phyloP scores from a whole-genome alignment of 108 stramenopile species.

The Thalassiosira profunda region DNA sequence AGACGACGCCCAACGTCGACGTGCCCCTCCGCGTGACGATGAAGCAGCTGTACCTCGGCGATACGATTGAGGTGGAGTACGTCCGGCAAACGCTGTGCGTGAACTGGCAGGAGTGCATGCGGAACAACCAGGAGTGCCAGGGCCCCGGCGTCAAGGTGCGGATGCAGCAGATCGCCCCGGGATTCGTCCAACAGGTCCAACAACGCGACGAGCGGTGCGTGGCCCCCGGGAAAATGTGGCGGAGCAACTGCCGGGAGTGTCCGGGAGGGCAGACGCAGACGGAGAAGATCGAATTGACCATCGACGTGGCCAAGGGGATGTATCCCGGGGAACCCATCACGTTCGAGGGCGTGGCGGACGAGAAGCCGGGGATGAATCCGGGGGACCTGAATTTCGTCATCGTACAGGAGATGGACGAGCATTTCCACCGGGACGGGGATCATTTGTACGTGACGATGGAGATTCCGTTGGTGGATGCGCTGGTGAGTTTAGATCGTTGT shows the following conservation, averaged over 20 bases:
- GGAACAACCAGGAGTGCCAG: conserved; percentile 85
- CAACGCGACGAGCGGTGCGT: conserved; percentile 93
- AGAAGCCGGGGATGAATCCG: conserved; percentile 87
- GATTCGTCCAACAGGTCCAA: conserved; percentile 98
- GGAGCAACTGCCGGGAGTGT: conserved; percentile 83
- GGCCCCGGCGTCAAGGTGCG: conserved; percentile 90
- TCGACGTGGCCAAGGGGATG: conserved; percentile 90
- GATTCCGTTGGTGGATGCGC: conserved; percentile 90
- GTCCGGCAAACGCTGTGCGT: conserved; percentile 92
- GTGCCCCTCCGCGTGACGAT: conserved; percentile 93
- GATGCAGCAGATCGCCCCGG: conserved; percentile 97
- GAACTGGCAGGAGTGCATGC: conserved; percentile 94
- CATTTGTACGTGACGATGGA: conserved; percentile 87
- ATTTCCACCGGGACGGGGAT: conserved; percentile 86
- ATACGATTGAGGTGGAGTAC: conserved; percentile 93
- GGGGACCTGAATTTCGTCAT: conserved; percentile 87
- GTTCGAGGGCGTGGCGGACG: conserved; percentile 92
- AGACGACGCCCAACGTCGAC: conserved; percentile 91
- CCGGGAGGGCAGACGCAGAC: conserved; percentile 92
- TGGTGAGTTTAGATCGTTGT: conserved; percentile 60
- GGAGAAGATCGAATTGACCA: conserved; percentile 94
- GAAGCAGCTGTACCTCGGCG: conserved; percentile 93
- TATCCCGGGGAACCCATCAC: conserved; percentile 82
- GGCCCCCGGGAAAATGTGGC: conserved; percentile 95
- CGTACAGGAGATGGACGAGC: conserved; percentile 50